Percentiles rank a stretch among this genome's conserved stretches.
Conservation (phyloP, 495 filamentous ascomycete species). For the Terfezia boudieri region DNA sequence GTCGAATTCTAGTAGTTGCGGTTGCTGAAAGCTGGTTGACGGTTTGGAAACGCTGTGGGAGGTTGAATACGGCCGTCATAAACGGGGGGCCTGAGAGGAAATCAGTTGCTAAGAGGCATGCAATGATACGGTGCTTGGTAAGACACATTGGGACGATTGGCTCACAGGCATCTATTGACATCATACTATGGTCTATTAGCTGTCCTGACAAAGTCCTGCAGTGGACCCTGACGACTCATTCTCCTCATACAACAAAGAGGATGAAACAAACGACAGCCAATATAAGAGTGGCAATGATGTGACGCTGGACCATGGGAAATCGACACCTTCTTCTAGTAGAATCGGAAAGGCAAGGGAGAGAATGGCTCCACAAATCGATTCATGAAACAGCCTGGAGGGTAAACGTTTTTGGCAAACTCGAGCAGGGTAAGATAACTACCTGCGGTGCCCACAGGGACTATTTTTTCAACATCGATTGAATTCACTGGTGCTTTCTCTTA, state of each 20-base stretch:
- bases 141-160: constrained; percentile 23
- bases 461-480: too few species aligned
- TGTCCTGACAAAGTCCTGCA: background rate
- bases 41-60: constrained; percentile 39
- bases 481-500: too few species aligned
- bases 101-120: constrained; percentile 23
- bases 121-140: constrained; percentile 10
- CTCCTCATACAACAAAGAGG: constrained; percentile 27
- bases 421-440: too few species aligned
- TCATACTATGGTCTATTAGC: background rate
- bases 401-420: too few species aligned
- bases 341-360: constrained; percentile 32
- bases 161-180: background rate
- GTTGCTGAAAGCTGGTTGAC: constrained; percentile 30
- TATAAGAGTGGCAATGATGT: constrained; percentile 23
- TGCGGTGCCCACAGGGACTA: too few species aligned
- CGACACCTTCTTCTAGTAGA: constrained; percentile 28
- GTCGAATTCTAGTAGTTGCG: constrained; percentile 24
- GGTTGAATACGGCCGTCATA: constrained; percentile 29
- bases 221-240: background rate
- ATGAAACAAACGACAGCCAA: constrained; percentile 27
- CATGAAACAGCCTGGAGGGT: constrained; percentile 1
- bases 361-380: constrained; percentile 35
- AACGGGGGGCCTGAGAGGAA: constrained; percentile 34
- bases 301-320: constrained; percentile 25